phyloP scores from a whole-genome alignment of 2,329 filamentous ascomycete species.

The Fusarium xyrophilum region DNA sequence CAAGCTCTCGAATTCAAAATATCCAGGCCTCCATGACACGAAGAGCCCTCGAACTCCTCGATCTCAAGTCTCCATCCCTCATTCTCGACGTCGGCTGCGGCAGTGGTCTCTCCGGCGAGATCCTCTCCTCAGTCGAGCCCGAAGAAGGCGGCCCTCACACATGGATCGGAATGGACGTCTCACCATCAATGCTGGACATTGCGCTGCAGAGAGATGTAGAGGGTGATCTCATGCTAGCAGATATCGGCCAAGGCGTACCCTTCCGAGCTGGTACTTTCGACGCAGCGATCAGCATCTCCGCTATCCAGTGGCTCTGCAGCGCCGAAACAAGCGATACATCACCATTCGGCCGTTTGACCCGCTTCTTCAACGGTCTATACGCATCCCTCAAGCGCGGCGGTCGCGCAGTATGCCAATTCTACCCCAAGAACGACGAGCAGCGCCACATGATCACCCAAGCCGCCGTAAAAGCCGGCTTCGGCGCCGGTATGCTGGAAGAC shows the following conservation, averaged over 20 bases:
- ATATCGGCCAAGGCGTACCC: conserved; percentile 94
- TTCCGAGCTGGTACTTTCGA: conserved; percentile 94
- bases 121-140: conserved; percentile 74
- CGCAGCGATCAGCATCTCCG: conserved; percentile 91
- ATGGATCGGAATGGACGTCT: conserved; percentile 98
- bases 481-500: conserved; percentile 92
- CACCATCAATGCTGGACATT: conserved; percentile 94
- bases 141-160: conserved; percentile 84
- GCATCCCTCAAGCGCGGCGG: conserved; percentile 82
- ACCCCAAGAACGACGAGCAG: conserved; percentile 93
- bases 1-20: conserved; percentile 90
- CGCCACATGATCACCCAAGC: conserved; percentile 90
- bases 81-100: conserved; percentile 98
- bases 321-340: conserved; percentile 87
- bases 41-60: conserved; percentile 88
- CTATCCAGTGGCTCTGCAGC: conserved; percentile 99
- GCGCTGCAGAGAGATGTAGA: conserved; percentile 91
- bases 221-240: conserved; percentile 90
- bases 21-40: conserved; percentile 96
- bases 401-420: conserved; percentile 94
- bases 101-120: conserved; percentile 92
- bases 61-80: conserved; percentile 78
- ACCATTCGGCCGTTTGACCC: conserved; percentile 75
- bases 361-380: conserved; percentile 95
- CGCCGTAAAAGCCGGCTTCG: conserved; percentile 92